phyloP scores from a whole-genome alignment of 2,329 filamentous ascomycete genomes.

The Rhynchosporium graminicola region DNA sequence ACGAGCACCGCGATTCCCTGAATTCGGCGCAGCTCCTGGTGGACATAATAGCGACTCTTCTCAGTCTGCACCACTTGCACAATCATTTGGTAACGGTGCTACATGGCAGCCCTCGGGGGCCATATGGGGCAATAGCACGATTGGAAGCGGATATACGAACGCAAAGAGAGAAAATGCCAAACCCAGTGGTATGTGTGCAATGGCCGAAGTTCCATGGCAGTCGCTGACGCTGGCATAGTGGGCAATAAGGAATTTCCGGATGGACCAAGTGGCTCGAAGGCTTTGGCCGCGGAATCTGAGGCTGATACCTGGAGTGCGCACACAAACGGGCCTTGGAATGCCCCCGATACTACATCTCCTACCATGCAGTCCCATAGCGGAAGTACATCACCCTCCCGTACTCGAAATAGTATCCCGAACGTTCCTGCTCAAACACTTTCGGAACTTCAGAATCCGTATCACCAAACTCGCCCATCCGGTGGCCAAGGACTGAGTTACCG shows the following conservation, averaged over 20 bases:
- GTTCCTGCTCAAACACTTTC: constrained; percentile 41
- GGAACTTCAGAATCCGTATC: constrained; percentile 47
- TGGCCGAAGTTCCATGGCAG: constrained; percentile 15
- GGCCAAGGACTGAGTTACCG: constrained; percentile 44
- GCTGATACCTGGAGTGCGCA: constrained; percentile 61
- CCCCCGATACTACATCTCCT: constrained; percentile 48
- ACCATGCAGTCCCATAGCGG: constrained; percentile 47
- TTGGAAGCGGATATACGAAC: constrained; percentile 49
- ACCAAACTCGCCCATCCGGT: constrained; percentile 48
- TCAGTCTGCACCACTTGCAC: constrained; percentile 44
- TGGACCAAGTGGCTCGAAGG: constrained; percentile 67
- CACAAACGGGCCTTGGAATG: constrained; percentile 59
- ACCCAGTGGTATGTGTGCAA: constrained; percentile 49
- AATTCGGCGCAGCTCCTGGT: constrained; percentile 41
- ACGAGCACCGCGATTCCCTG: constrained; percentile 42
- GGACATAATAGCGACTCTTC: constrained; percentile 40
- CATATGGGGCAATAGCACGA: constrained; percentile 54
- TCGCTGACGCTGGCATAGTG: constrained; percentile 35
- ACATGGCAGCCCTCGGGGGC: constrained; percentile 43
- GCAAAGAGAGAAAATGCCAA: constrained; percentile 48
- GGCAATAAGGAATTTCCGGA: constrained; percentile 47
- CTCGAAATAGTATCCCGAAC: constrained; percentile 50
- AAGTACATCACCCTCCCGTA: constrained; percentile 60
- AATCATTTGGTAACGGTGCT: constrained; percentile 47
- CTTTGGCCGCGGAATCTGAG: constrained; percentile 68